Percentiles rank a stretch among this genome's conserved stretches.
Conservation (phyloP, 2,329 filamentous ascomycete species). For the Colletotrichum trifolii region DNA sequence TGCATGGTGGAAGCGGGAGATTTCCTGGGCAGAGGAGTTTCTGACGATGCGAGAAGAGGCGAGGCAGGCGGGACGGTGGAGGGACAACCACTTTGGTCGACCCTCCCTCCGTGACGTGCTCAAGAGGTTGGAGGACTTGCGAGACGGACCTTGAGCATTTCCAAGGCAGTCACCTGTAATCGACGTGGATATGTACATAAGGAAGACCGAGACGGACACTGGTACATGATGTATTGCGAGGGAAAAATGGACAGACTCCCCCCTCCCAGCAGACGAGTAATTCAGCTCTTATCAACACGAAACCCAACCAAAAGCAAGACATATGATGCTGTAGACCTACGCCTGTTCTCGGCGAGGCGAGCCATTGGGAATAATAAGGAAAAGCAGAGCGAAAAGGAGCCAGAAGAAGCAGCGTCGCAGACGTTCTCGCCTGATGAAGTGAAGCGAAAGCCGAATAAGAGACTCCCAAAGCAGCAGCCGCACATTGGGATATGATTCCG, state of each 20-base stretch:
- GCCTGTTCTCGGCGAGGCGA: too few relatives aligned
- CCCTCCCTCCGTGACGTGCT: conserved; percentile 59
- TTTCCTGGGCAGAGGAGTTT: conserved; percentile 60
- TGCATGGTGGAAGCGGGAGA: conserved; percentile 61
- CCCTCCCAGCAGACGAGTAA: too few relatives aligned
- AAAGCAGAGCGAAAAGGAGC: neutral
- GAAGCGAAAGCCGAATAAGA: neutral
- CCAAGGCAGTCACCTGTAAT: neutral
- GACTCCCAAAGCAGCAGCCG: too few relatives aligned
- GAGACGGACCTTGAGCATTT: conserved; percentile 41
- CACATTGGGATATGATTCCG: neutral
- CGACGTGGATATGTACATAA: neutral
- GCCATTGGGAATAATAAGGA: neutral
- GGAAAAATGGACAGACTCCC: too few relatives aligned
- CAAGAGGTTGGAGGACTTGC: conserved; percentile 17
- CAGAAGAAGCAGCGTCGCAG: conserved; percentile 3
- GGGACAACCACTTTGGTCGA: conserved; percentile 61
- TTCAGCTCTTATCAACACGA: too few relatives aligned
- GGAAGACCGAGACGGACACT: neutral
- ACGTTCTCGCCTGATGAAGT: conserved; percentile 10
- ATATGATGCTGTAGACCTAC: too few relatives aligned
- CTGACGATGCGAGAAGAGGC: conserved; percentile 53
- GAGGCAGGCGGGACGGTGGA: conserved; percentile 55
- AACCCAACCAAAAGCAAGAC: too few relatives aligned
- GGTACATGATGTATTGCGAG: too few relatives aligned